phyloP scores from a whole-genome alignment of 1,284 basidiomycete species.

The Sparassis latifolia region DNA sequence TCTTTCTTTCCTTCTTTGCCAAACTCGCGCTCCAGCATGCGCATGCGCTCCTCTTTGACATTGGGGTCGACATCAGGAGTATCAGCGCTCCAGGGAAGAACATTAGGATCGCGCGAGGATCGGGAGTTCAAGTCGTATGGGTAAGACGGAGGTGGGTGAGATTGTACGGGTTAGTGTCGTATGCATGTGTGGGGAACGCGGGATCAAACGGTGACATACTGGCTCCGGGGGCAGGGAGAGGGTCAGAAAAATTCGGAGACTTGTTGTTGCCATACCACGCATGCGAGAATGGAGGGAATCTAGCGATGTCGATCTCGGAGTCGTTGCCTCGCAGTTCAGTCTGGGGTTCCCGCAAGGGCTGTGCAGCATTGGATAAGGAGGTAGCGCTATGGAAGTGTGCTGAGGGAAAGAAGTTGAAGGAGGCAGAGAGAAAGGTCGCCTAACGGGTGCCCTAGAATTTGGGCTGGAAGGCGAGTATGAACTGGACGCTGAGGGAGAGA shows the following conservation, averaged over 20 bases:
- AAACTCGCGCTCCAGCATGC: conserved; percentile 66
- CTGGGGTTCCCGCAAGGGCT: conserved; percentile 11
- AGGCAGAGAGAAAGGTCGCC: conserved; percentile 47
- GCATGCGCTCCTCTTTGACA: conserved; percentile 58
- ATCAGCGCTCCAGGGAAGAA: conserved; percentile 21
- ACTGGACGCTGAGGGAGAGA: conserved; percentile 40
- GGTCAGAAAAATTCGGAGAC: conserved; percentile 15
- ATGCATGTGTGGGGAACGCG: conserved; percentile 15
- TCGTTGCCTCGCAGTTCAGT: conserved; percentile 6
- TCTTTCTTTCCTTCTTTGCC: conserved; percentile 26
- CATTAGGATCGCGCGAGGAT: conserved; percentile 19
- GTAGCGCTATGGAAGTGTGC: conserved; percentile 14
- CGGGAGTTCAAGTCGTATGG: conserved; percentile 16
- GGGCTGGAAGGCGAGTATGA: conserved; percentile 28
- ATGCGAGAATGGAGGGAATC: conserved; percentile 56
- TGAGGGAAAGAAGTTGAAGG: conserved; percentile 20
- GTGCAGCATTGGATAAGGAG: conserved; percentile 14
- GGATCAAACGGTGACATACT: conserved; percentile 27
- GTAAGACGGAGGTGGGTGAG: conserved; percentile 24
- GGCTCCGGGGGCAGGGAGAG: conserved; percentile 8
- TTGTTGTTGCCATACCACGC: conserved; percentile 43
- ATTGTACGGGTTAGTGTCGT: conserved; percentile 21
- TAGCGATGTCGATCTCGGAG: conserved; percentile 48
- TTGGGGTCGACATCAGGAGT: conserved; percentile 29
- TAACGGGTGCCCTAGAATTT: conserved; percentile 20